Evolutionary conservation across 2,329 filamentous ascomycete species (phyloP).

Genomic region (Beauveria caledonica): DNA sequence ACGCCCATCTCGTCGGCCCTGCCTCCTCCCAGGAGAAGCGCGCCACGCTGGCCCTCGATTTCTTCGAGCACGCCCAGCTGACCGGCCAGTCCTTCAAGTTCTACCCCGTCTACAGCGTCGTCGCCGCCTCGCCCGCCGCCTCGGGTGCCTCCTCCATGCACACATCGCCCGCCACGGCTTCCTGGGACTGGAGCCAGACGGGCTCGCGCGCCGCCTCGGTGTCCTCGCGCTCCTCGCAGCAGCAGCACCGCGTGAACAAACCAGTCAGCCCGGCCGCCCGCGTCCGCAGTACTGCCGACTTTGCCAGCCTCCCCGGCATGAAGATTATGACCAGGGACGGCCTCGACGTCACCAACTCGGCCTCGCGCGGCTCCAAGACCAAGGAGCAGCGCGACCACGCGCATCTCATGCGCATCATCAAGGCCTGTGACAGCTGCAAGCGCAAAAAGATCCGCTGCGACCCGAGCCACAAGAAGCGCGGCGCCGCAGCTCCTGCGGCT

Average conservation of each 20-base stretch:
- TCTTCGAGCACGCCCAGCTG: conserved; percentile 43
- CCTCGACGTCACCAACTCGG: conserved; percentile 53
- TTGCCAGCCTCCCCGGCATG: conserved; percentile 52
- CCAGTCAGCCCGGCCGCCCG: conserved; percentile 19
- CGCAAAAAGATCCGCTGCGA: conserved; percentile 57
- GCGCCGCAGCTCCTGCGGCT: conserved; percentile 23
- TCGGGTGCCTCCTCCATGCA: conserved; percentile 42
- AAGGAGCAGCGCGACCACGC: conserved; percentile 61
- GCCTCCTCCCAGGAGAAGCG: conserved; percentile 51
- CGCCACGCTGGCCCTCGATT: conserved; percentile 49
- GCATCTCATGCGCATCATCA: conserved; percentile 58
- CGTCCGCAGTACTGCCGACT: conserved; percentile 30
- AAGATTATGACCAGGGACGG: conserved; percentile 59
- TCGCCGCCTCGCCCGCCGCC: conserved; percentile 37
- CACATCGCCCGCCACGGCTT: conserved; percentile 41
- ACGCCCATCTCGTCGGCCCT: conserved; percentile 47
- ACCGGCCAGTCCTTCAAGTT: conserved; percentile 55
- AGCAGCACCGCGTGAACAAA: conserved; percentile 21
- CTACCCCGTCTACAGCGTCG: conserved; percentile 40
- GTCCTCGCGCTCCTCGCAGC: conserved; percentile 23
- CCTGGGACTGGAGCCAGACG: conserved; percentile 36
- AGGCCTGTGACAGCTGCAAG: conserved; percentile 56
- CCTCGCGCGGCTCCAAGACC: conserved; percentile 55
- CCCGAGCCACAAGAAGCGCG: conserved; percentile 47
- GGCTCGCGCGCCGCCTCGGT: conserved; percentile 20